phyloP scores from a whole-genome alignment of 495 filamentous ascomycete species.

The Barbatosphaeria neglecta region DNA sequence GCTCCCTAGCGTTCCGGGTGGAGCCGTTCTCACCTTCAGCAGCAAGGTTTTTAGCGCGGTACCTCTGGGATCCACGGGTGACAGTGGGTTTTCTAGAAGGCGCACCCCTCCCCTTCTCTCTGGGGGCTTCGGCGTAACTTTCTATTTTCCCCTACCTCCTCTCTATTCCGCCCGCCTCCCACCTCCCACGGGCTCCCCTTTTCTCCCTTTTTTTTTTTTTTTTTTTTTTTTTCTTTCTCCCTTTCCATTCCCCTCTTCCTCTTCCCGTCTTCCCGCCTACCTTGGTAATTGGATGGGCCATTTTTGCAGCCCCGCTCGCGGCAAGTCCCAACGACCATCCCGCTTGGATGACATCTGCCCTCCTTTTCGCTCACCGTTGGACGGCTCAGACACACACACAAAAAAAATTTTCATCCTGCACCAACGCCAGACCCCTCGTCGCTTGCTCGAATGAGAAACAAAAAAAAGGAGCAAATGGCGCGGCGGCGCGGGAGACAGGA shows the following conservation, averaged over 20 bases:
- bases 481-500: not conserved
- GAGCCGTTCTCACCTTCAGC: slow-evolving; percentile 23
- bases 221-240: slow-evolving; percentile 20
- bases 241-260: too few relatives aligned
- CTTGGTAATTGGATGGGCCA: too few relatives aligned
- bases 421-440: not conserved
- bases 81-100: slow-evolving; percentile 19
- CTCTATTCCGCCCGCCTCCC: too few relatives aligned
- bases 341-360: not conserved
- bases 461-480: slow-evolving; percentile 5
- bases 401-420: slow-evolving; percentile 22
- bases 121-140: too few relatives aligned
- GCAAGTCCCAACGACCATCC: not conserved
- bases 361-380: slow-evolving; percentile 16
- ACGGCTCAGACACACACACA: not conserved
- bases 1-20: slow-evolving; percentile 5
- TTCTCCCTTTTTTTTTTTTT: slow-evolving; percentile 9
- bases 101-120: slow-evolving; percentile 19
- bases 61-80: slow-evolving; percentile 9
- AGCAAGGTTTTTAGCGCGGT: slow-evolving; percentile 2
- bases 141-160: too few relatives aligned
- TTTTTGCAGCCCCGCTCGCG: not conserved
- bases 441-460: slow-evolving; percentile 1
- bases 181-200: not conserved
- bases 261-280: too few relatives aligned